These are phyloP conservation scores for Cladophialophora chaetospira DNA, from an alignment of 2,329 filamentous ascomycete genomes.

Conservation along the genomic window DNA sequence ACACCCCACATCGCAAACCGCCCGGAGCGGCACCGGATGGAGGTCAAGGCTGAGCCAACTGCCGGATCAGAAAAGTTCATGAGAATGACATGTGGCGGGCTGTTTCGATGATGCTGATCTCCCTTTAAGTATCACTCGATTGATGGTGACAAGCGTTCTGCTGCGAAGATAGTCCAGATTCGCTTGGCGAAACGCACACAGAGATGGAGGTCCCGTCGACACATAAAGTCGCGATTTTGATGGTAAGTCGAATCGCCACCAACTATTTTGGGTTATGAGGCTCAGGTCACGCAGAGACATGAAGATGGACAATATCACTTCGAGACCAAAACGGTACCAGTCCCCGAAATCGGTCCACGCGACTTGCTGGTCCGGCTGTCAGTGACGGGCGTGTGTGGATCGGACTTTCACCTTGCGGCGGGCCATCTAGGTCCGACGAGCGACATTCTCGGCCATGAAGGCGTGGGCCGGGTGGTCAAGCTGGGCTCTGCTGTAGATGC, in stretches of 20 bases:
- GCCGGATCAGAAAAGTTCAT: background rate
- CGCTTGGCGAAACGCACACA: background rate
- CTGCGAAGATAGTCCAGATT: background rate
- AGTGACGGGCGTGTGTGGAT: conserved; percentile 59
- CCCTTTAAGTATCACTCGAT: background rate
- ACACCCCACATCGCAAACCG: conserved; percentile 8
- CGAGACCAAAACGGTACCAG: conserved; percentile 26
- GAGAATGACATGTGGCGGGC: background rate
- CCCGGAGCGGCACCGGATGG: conserved; percentile 7
- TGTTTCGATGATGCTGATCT: background rate
- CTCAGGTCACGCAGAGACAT: conserved; percentile 4
- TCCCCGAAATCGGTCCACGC: conserved; percentile 39
- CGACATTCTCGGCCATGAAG: conserved; percentile 53
- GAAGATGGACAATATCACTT: conserved; percentile 19
- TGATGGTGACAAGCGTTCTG: background rate
- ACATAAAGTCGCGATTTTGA: conserved; percentile 18
- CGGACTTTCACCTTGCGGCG: conserved; percentile 57
- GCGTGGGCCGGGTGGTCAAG: conserved; percentile 44
- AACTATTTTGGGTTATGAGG: background rate
- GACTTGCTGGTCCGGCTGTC: conserved; percentile 60
- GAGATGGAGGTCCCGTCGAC: conserved; percentile 11
- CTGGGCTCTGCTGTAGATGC: conserved; percentile 41
- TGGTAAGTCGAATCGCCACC: conserved; percentile 6
- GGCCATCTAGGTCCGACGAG: conserved; percentile 43
- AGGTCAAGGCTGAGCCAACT: conserved; percentile 12